Evolutionary conservation across 208 protist genomes (phyloP).

Genomic region (Leishmania gerbilli): DNA sequence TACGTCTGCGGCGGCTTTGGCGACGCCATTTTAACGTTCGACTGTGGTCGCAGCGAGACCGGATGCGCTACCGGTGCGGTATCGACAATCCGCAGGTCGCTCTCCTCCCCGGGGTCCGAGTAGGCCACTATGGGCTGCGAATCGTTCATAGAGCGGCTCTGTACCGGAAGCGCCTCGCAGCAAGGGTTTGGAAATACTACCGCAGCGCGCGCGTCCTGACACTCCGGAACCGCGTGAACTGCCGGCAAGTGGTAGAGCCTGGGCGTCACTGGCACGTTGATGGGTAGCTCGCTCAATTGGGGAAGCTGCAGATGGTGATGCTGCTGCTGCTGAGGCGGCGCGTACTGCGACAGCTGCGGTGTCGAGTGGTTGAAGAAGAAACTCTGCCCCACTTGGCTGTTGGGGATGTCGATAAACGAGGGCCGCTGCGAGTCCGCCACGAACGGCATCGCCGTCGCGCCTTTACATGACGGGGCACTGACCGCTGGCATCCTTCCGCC

Average conservation of each 20-base stretch:
- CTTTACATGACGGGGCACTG: background rate
- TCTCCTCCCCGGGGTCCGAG: background rate
- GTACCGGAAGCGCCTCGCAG: background rate
- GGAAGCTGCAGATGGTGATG: background rate
- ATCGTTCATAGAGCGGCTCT: background rate
- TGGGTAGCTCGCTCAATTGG: background rate
- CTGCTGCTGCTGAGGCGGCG: background rate
- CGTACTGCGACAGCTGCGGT: background rate
- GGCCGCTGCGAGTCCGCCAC: background rate
- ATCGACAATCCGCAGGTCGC: background rate
- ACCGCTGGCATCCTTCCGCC: background rate
- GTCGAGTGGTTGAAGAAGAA: background rate
- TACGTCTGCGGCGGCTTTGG: background rate
- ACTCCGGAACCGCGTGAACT: background rate
- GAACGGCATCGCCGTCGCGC: background rate
- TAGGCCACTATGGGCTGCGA: background rate
- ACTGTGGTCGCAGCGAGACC: background rate
- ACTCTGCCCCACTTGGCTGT: background rate
- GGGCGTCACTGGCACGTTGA: background rate
- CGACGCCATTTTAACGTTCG: background rate
- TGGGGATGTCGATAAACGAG: background rate
- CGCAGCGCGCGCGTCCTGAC: background rate
- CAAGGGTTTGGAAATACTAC: background rate
- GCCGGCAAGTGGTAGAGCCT: background rate
- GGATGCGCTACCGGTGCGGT: background rate